These are phyloP conservation scores for Phellinidium pouzarii DNA, from an alignment of 1,284 basidiomycete species.

Conservation along the genomic window DNA sequence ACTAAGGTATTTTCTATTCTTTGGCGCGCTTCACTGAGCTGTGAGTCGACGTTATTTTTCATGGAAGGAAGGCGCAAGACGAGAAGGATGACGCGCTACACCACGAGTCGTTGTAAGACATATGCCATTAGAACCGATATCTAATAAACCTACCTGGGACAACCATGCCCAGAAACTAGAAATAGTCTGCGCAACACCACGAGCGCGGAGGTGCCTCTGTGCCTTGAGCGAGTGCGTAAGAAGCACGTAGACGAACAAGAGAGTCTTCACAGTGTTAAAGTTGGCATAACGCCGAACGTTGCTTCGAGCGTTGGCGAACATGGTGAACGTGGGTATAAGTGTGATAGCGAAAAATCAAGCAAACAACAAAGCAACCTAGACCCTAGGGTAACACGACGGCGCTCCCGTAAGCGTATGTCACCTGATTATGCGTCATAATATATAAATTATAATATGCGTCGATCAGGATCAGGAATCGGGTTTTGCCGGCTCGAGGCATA, in stretches of 20 bases:
- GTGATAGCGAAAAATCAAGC: too few relatives aligned
- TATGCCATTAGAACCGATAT: background rate
- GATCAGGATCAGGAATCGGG: too few relatives aligned
- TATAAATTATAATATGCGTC: too few relatives aligned
- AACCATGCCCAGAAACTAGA: slow-evolving; percentile 52
- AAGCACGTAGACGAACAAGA: slow-evolving; percentile 58
- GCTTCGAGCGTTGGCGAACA: background rate
- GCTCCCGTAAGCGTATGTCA: too few relatives aligned
- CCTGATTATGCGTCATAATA: too few relatives aligned
- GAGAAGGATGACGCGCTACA: slow-evolving; percentile 55
- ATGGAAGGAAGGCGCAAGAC: slow-evolving; percentile 64
- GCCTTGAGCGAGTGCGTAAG: slow-evolving; percentile 43
- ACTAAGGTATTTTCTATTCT: slow-evolving; percentile 68
- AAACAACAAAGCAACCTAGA: too few relatives aligned
- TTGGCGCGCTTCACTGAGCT: slow-evolving; percentile 62
- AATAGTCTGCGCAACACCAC: slow-evolving; percentile 50
- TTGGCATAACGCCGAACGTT: background rate
- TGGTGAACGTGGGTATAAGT: background rate
- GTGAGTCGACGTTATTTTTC: slow-evolving; percentile 57
- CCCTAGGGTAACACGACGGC: too few relatives aligned
- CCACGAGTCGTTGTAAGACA: background rate
- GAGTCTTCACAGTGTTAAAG: slow-evolving; percentile 50
- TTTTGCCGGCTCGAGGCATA: too few relatives aligned
- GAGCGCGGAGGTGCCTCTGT: slow-evolving; percentile 68
- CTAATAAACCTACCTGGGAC: slow-evolving; percentile 37